Evolutionary conservation across 495 filamentous ascomycete species (phyloP), one percentile per base, ranked within the genome.

Genomic region (Annulohypoxylon maeteangense): DNA sequence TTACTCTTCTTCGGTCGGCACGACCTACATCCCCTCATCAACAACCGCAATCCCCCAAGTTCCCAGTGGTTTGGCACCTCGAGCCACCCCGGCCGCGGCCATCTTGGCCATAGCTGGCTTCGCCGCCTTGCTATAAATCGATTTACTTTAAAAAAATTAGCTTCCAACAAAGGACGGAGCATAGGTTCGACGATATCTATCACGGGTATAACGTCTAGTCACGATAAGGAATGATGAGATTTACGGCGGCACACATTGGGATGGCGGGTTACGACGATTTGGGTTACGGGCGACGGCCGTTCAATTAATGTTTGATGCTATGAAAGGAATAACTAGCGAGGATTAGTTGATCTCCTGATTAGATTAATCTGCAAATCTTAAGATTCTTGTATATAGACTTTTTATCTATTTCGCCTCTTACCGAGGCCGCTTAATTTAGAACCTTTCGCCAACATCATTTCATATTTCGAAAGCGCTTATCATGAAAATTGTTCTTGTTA

Each of bases 71-170:
- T 71, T 78, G 22, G 71, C 76, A 22, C 36, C 59, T 29, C 60
- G 67, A 16, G 72, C 68, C 34, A 74, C 75, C 18, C 77, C 79
- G 2, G 77, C 62, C 5, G 76, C 74, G 2, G 82, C 79, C 5
- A 25, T 81, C 14, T 74, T 79, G 16, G 82, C 81, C 14, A 23
- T 81, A 16, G 62, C 82, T 7, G 82, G 78, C n/a, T 68, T 80
- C 14, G 68, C 78, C 8, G 76, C 71, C 22, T 53, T 84, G 40
- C 69, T 83, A 42, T 83, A 76, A 74, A 56, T 6, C 38, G n/a
- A 48, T 31, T 23, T 27, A 50, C 65, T 61, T 69, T 63, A 54
- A 72, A 64, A 54, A 72, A 64, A 64, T 8, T 59, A 32, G 53
- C 36, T 12, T 10, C 34, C 36, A 4, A 40, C 1, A 1, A 40